Evolutionary conservation across 2,329 filamentous ascomycete species (phyloP), one percentile per base, ranked within the genome.

Genomic region (Knufia petricola): DNA sequence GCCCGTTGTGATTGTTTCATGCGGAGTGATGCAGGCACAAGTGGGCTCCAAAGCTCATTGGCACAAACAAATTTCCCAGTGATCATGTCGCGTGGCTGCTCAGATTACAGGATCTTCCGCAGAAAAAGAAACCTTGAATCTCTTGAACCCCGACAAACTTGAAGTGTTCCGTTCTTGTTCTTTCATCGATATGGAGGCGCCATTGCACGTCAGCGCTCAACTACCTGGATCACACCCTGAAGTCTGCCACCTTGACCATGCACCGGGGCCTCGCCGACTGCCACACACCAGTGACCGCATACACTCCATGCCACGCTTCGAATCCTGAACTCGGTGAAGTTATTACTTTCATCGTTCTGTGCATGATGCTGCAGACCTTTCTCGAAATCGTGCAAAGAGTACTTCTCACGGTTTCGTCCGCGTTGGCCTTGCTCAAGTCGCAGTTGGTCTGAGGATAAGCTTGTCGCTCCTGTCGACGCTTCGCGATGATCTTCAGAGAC

Each of bases 201-300:
- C 13, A 13, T 13, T 30, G 13, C 6, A 36, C 13, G 32, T 36
- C 39, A 42, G 24, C 42, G 42, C 9, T 46, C 42, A 10, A 36
- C 15, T 3, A 46, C n/a, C 8, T 32, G 19, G 10, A 48, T 48
- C 24, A 41, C 46, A n/a, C 24, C 46, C 42, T 34, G 19, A 4
- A n/a, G 21, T 20, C 4, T 4, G 6, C 10, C 9, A 36, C 32
- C 32, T 8, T 24, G 15, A 17, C 23, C 26, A 28, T 26, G 37
- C n/a, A 40, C 17, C 10, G 21, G 40, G 9, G 24, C 26, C 20
- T 56, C 57, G 9, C 57, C 57, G 2, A 50, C 55, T 12, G 52
- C 52, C n/a, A 59, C 46, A 38, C 55, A 59, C 55, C 55, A 59
- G 23, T 43, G 49, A 9, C 57, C 57, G 36, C 51, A 56, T 12